Conservation (phyloP, 2,329 filamentous ascomycete genomes). For the Macrophomina tecta region DNA sequence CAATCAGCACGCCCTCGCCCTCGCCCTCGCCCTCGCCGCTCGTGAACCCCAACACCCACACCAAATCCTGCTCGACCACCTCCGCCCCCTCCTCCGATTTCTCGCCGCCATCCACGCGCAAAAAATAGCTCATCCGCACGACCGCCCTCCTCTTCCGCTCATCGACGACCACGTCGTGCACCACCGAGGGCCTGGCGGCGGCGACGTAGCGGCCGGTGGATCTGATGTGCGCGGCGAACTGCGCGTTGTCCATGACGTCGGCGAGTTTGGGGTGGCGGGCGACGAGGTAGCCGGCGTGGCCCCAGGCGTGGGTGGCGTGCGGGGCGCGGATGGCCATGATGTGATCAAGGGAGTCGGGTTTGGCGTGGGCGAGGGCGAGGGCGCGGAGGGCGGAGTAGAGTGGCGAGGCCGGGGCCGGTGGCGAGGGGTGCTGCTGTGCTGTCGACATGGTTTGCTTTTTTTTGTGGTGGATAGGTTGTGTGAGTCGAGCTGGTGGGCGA, state of each 20-base stretch:
- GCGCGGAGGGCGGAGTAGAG: background rate
- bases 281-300: background rate
- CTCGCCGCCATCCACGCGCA: background rate
- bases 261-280: background rate
- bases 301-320: background rate
- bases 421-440: background rate
- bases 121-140: slow-evolving; percentile 1
- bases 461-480: too few species aligned
- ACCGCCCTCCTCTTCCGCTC: background rate
- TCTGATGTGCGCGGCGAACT: background rate
- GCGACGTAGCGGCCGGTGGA: background rate
- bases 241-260: slow-evolving; percentile 5
- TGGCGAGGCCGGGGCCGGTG: background rate
- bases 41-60: slow-evolving; percentile 1
- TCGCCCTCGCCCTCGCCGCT: background rate
- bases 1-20: background rate
- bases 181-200: background rate
- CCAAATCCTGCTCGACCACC: slow-evolving; percentile 15
- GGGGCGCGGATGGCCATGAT: background rate
- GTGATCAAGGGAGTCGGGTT: background rate
- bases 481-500: too few species aligned
- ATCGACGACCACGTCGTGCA: background rate
- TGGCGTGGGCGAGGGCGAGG: slow-evolving; percentile 1
- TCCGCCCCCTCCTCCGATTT: background rate
- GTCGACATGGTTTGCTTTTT: background rate